Evolutionary conservation across 805 yeast species (phyloP), one percentile per base, ranked within the genome.

Genomic region (Lipomyces yamanashiensis): DNA sequence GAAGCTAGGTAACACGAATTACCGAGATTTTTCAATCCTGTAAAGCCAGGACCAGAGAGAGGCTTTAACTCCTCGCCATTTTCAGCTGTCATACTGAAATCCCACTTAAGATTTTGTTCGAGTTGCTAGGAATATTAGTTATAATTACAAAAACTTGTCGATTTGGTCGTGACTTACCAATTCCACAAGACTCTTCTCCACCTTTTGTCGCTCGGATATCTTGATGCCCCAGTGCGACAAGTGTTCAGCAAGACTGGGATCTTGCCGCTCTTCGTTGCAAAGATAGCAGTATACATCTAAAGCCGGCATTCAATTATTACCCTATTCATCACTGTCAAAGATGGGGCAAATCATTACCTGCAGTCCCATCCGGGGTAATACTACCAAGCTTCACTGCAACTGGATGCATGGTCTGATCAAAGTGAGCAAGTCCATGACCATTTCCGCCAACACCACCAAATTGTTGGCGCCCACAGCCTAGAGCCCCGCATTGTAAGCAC

Each of bases 381-480:
- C 97, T 90, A 0, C 99, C 99, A 52, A 95, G 77, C 72, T 95
- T 95, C 7, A 92, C 89, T 0, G 98, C 97, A 17, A 92, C 85
- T 1, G 90, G 84, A 76, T 95, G 99, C 0, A 79, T 80, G 0
- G 84, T 69, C 12, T 72, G 57, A 44, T 87, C 84, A 72, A 74
- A 87, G 76, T 95, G 99, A 0, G 76, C 74, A 63, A 93, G 77
- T 0, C 96, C 98, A 75, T 95, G 99, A 0, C 96, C 87, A 73
- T 93, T 85, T 6, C 99, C 99, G n/a, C 92, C 88, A 12, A 89
- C 85, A 28, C 96, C 93, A 41, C 98, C 99, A 73, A 89, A 90
- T 75, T 95, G 99, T 39, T 87, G 86, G 68, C 99, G 80, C 6
- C 99, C 99, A 77, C 99, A 95, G 4, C 97, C 97, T 10, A 92